phyloP scores from a whole-genome alignment of 2,329 filamentous ascomycete species.

The Teratosphaeriaceae sp. region DNA sequence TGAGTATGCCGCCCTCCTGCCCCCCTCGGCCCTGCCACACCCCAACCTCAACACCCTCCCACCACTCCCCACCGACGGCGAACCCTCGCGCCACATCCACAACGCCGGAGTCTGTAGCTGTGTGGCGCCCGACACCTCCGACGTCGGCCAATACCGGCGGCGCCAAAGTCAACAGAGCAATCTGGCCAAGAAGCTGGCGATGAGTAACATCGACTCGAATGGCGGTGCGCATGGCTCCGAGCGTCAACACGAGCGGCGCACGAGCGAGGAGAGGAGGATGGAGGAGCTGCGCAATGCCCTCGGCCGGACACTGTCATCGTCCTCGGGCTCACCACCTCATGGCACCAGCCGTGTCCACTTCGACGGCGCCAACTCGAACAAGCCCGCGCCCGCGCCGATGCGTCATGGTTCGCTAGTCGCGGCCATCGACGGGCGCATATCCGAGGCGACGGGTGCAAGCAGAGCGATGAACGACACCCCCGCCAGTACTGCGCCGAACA shows the following conservation, averaged over 20 bases:
- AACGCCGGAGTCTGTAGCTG: slow-evolving; percentile 24
- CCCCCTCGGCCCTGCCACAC: not conserved
- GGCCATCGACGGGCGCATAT: slow-evolving; percentile 21
- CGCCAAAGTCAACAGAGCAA: slow-evolving; percentile 27
- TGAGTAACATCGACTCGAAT: slow-evolving; percentile 22
- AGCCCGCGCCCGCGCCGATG: slow-evolving; percentile 4
- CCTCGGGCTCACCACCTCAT: not conserved
- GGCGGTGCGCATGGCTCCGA: slow-evolving; percentile 9
- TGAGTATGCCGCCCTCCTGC: not conserved
- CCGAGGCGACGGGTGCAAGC: slow-evolving; percentile 18
- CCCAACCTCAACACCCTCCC: not conserved
- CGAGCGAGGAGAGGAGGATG: slow-evolving; percentile 18
- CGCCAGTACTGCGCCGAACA: slow-evolving; percentile 54
- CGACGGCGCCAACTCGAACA: not conserved
- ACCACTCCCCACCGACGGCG: not conserved
- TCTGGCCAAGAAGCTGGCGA: slow-evolving; percentile 18
- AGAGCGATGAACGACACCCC: slow-evolving; percentile 56
- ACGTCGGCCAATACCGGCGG: slow-evolving; percentile 24
- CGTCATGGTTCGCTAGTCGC: slow-evolving; percentile 17
- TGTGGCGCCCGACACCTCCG: slow-evolving; percentile 21
- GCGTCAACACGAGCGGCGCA: not conserved
- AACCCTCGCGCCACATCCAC: slow-evolving; percentile 16
- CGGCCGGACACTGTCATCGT: slow-evolving; percentile 20
- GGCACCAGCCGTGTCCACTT: slow-evolving; percentile 3
- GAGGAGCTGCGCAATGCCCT: slow-evolving; percentile 25